Evolutionary conservation across 805 yeast species (phyloP).

Genomic region (Cyberlindnera mrakii): DNA sequence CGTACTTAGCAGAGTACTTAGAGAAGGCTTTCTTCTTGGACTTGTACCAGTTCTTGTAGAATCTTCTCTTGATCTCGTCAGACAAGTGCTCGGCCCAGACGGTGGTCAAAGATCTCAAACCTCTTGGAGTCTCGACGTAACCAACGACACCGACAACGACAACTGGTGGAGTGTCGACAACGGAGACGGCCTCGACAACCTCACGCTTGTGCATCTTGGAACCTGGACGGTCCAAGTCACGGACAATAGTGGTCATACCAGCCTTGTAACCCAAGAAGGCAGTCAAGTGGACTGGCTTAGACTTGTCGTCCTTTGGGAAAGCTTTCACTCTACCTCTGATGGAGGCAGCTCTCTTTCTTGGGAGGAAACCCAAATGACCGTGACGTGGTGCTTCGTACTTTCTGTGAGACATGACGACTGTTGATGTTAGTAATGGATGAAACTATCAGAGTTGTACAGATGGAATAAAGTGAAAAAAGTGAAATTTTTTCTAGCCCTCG

Average conservation of each 20-base stretch:
- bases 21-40: conserved; percentile 99
- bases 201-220: conserved; percentile 99
- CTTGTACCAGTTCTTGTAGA: conserved; percentile 99
- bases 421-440: conserved; percentile 18
- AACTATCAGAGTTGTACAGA: neutral
- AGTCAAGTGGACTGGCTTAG: conserved; percentile 97
- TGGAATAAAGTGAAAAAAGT: conserved; percentile 13
- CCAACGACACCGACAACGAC: conserved; percentile 99
- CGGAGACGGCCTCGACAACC: conserved; percentile 98
- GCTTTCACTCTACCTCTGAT: conserved; percentile 99
- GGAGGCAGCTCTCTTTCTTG: conserved; percentile 99
- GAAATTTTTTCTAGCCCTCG: conserved; percentile 4
- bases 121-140: conserved; percentile 99
- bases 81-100: conserved; percentile 99
- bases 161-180: conserved; percentile 98
- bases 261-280: conserved; percentile 99
- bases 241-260: conserved; percentile 99
- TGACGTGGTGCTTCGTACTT: conserved; percentile 99
- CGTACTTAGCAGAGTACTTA: conserved; percentile 98
- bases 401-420: conserved; percentile 90
- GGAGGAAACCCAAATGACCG: conserved; percentile 99
- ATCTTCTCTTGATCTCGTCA: conserved; percentile 99
- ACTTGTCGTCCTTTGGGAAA: conserved; percentile 97
- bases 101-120: conserved; percentile 98
- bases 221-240: conserved; percentile 99